Base-by-base conservation (phyloP, 164 flowering plant genomes). In the Annona cherimola region DNA sequence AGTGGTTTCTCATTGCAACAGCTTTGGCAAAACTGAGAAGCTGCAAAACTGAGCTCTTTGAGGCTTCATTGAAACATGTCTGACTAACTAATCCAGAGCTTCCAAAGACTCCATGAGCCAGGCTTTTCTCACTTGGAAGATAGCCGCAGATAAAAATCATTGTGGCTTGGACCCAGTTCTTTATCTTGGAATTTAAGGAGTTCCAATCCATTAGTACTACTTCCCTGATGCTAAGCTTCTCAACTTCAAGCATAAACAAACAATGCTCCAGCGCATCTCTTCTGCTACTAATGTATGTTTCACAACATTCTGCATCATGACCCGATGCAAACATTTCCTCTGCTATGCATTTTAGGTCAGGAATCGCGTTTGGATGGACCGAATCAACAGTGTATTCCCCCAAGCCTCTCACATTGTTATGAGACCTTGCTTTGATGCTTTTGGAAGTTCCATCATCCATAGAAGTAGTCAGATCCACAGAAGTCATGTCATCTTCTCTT, bases 141-240 rank as follows among this genome's bases (percentile, higher is more conserved):
- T 85, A 86, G 19, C 84, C 82, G n/a, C 86, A 82, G 54, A 90
- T 83, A 70, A 89, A 86, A 44, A 84, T 67, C 80, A 87, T 92
- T 75, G 85, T 81, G 8, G 86, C 95, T 42, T 89, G 73, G 43
- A 81, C 78, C 98, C 98, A 94, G 71, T 83, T 80, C 83, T 83
- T 85, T 67, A 90, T 89, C 76, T 78, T 85, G 59, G 83, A 75
- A 79, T 86, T 81, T 76, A 90, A 76, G 69, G 20, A 45, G 43
- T 68, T 79, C 96, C 96, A 92, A 59, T 88, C 97, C 92, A 90
- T 80, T 68, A 70, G 86, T 77, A 85, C 67, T 54, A 92, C 92
- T 70, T 92, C 97, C 72, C 87, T 96, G 46, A 89, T 86, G 81
- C 92, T 89, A 79, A 88, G 70, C 73, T 82, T 90, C 78, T 94